These are phyloP conservation scores for Quaeritorhiza haematococci DNA, from an alignment of 371 early-diverging fungal species.

Conservation along the genomic window DNA sequence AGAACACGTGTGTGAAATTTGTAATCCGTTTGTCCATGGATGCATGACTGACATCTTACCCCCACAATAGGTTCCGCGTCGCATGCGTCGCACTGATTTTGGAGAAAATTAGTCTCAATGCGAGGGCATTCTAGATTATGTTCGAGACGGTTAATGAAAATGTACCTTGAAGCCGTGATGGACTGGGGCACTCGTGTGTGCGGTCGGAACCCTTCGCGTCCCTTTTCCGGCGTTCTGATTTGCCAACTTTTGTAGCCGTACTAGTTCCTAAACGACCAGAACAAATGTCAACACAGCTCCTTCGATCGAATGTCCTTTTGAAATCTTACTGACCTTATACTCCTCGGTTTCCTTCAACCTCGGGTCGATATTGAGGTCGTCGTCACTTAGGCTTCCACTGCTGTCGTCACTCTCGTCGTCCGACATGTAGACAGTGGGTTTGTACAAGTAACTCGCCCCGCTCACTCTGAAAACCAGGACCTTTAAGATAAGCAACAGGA, in stretches of 20 bases:
- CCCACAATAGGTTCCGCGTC: conserved; percentile 17
- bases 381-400: neutral
- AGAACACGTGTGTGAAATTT: no score
- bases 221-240: conserved; percentile 1
- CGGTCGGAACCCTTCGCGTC: conserved; percentile 11
- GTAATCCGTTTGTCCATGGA: neutral
- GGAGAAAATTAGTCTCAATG: no score
- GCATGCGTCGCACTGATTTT: conserved; percentile 16
- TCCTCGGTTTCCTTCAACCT: conserved; percentile 7
- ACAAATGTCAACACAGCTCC: no score
- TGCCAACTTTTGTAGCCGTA: conserved; percentile 9
- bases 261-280: conserved; percentile 5
- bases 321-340: conserved; percentile 7
- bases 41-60: neutral
- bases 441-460: neutral
- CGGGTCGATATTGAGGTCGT: conserved; percentile 2
- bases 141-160: no score
- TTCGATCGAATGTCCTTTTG: neutral
- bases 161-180: conserved; percentile 11
- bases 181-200: conserved; percentile 10
- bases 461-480: neutral
- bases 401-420: conserved; percentile 11
- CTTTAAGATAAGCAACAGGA: neutral
- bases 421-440: conserved; percentile 3
- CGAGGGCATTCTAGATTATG: no score